Base-by-base conservation (phyloP, 2,329 filamentous ascomycete genomes). In the Sporothrix brasiliensis region DNA sequence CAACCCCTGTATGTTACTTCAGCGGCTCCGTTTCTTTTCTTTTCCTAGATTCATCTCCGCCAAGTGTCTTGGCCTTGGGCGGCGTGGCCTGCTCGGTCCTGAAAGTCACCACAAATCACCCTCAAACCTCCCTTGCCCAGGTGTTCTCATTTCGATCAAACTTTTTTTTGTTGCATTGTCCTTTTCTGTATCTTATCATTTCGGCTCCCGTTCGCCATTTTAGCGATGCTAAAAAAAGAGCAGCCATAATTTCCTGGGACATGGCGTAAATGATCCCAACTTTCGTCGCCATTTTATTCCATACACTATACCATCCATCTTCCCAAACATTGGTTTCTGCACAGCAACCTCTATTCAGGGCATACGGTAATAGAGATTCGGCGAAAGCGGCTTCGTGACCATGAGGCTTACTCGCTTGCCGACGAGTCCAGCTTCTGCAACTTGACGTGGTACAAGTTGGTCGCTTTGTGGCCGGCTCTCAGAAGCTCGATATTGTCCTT, bases 401-500 rank as follows among this genome's bases (percentile, higher is more conserved):
- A 44, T 21, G 47, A 66, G 14, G 50, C 39, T 27, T 41, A 47
- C 16, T 66, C 61, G 61, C 50, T 54, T 54, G 50, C 54, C 14
- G 58, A 39, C 58, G 58, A 53, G 47, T 49, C 56, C 53, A 72
- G 24, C 47, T 71, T 54, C 66, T 68, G 52, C 27, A 72, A 69
- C 24, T 67, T 27, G 27, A 66, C 69, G 34, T 69, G 67, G 39
- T 71, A 72, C 67, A 72, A 13, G 44, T 56, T 11, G 3, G 16
- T 54, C 4, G 54, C 67, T 61, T 69, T 63, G 61, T n/a, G 41
- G 2, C 67, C 69, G 4, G 30, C 34, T 10, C 49, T 27, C 49
- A 72, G 41, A 4, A 71, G 69, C 6, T 19, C 30, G 10, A 72
- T 71, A 39, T 72, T 70, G 24, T 65, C 63, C 41, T 41, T 14